Evolutionary conservation across 257 asterid species (phyloP), one percentile per base, ranked within the genome.

Genomic region (Solanum piurae): DNA sequence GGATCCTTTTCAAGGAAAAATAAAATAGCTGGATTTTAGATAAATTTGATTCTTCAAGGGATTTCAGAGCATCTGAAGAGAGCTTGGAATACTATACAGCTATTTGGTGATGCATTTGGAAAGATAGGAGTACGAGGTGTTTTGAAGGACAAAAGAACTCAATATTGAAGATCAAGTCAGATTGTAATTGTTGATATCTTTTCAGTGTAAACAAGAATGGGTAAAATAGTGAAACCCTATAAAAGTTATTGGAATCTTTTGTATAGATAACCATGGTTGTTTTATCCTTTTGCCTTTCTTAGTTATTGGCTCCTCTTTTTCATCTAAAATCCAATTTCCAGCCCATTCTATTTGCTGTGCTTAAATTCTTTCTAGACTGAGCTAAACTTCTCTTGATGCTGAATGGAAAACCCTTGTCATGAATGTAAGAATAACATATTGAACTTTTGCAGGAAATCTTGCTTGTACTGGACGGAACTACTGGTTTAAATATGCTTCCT

Each of bases 401-500:
- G 66, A 80, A 46, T 3, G 10, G 40, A 80, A 44, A 80, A 46
- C 40, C 25, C 40, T 2, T 27, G 18, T 27, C 38, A 80, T 46
- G 84, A 46, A 42, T 42, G 11, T 79, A 27, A 79, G 31, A 13
- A 13, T 20, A 79, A 27, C 12, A 46, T 46, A 2, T 25, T n/a
- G 21, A 46, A 27, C 37, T 46, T 91, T 83, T 91, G 90, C 91
- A 95, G 98, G 99, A 96, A 92, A 94, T 97, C 68, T 92, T 97
- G 89, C 98, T 88, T 89, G 99, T 95, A 87, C 86, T 97, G 90
- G 99, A 97, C 10, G 99, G 99, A 62, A 97, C 99, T 85, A 95
- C 98, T 29, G 99, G 99, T 88, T 90, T 97, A 86, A 97, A 95
- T 93, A 97, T 97, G 99, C 98, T 97, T 89, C 98, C 97, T 11